Conservation (phyloP, 495 filamentous ascomycete species). For the Trichocladium uniseriatum region DNA sequence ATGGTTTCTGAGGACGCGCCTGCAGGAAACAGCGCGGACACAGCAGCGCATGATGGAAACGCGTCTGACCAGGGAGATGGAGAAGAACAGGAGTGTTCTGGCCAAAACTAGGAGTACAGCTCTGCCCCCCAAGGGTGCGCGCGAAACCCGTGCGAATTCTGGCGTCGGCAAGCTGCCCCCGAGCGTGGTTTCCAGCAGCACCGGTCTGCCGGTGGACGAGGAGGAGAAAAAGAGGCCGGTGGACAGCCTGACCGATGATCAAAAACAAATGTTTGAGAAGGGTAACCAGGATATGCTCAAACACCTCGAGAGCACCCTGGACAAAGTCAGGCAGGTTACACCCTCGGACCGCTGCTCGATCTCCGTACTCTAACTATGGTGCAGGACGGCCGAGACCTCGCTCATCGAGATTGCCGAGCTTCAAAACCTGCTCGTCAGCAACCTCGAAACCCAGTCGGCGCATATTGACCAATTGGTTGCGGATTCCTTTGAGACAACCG, state of each 20-base stretch:
- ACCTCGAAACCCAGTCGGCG: slow-evolving; percentile 74
- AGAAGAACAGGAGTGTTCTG: slow-evolving; percentile 80
- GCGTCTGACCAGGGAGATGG: slow-evolving; percentile 68
- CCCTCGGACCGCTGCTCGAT: background rate
- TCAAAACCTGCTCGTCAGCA: slow-evolving; percentile 76
- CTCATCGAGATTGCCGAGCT: slow-evolving; percentile 88
- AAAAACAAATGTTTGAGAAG: slow-evolving; percentile 84
- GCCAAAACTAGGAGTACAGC: slow-evolving; percentile 48
- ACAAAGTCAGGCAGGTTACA: slow-evolving; percentile 69
- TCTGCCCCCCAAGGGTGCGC: slow-evolving; percentile 4
- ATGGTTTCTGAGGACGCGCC: slow-evolving; percentile 63
- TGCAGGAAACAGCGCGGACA: slow-evolving; percentile 65
- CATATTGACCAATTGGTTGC: slow-evolving; percentile 82
- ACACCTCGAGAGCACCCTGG: slow-evolving; percentile 82
- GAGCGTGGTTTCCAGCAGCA: background rate
- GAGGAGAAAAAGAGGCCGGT: slow-evolving; percentile 25
- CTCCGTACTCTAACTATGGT: background rate
- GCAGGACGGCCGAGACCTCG: slow-evolving; percentile 79
- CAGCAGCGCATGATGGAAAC: slow-evolving; percentile 90
- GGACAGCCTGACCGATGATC: slow-evolving; percentile 63
- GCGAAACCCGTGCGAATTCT: slow-evolving; percentile 9
- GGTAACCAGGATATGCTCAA: slow-evolving; percentile 89
- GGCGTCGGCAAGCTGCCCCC: slow-evolving; percentile 4
- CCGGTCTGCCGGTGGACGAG: slow-evolving; percentile 31
- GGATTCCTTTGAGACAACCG: slow-evolving; percentile 68